These are phyloP conservation scores for Penicillium atrosanguineum DNA, from an alignment of 495 filamentous ascomycete genomes.

Conservation along the genomic window DNA sequence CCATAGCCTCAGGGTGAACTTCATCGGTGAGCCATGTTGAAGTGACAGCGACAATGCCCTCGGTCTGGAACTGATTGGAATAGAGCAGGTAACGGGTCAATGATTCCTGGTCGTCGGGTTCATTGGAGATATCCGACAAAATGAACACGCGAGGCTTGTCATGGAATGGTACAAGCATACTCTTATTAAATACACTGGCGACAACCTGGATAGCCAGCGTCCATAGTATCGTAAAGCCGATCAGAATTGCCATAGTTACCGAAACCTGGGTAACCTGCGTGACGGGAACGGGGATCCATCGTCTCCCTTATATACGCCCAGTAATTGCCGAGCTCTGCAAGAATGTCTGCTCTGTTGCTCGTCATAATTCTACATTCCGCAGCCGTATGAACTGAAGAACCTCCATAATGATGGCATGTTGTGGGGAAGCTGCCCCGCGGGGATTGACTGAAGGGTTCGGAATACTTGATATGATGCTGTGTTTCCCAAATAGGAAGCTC, in stretches of 20 bases:
- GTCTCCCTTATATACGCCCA: too few species aligned
- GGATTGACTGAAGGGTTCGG: slow-evolving; percentile 3
- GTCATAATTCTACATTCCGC: not conserved
- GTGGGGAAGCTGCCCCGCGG: slow-evolving; percentile 1
- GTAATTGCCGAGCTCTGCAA: not conserved
- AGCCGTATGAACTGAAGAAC: not conserved
- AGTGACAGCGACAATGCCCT: slow-evolving; percentile 35
- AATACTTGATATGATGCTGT: not conserved
- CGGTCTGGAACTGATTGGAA: slow-evolving; percentile 37
- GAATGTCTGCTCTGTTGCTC: not conserved
- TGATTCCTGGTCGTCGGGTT: slow-evolving; percentile 38
- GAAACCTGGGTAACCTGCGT: too few species aligned
- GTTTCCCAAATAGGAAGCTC: not conserved
- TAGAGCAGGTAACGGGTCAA: slow-evolving; percentile 34
- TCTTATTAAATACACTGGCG: slow-evolving; percentile 7
- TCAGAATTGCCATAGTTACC: not conserved
- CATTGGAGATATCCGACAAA: slow-evolving; percentile 39
- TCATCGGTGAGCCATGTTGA: slow-evolving; percentile 29
- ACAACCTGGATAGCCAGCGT: slow-evolving; percentile 5
- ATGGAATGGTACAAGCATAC: slow-evolving; percentile 3
- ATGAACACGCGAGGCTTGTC: slow-evolving; percentile 33
- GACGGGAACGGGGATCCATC: too few species aligned
- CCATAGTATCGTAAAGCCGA: slow-evolving; percentile 7
- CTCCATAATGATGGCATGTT: not conserved
- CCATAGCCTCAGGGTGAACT: slow-evolving; percentile 29